Conservation (phyloP, 345 rosid species). For the Theobroma cacao region DNA sequence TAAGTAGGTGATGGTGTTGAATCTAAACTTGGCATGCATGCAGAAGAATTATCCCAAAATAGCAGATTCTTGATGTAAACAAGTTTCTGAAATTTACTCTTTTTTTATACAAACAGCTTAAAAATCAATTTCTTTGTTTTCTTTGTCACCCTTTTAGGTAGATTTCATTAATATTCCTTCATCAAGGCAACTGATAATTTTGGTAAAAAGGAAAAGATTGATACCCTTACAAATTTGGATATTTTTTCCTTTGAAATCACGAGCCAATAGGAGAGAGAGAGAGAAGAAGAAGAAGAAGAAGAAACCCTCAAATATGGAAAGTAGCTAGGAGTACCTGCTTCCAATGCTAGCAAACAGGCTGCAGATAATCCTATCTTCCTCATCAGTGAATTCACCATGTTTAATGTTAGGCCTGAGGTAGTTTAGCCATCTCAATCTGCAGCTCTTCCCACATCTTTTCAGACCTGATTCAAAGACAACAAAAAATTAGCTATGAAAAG, state of each 20-base stretch:
- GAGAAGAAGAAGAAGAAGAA: not conserved
- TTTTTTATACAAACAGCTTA: not conserved
- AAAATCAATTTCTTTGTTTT: not conserved
- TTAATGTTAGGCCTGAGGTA: constrained; percentile 92
- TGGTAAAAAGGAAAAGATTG: not conserved
- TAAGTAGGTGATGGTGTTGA: constrained; percentile 28
- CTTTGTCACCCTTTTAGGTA: constrained; percentile 11
- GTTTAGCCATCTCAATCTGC: constrained; percentile 95
- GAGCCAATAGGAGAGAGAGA: not conserved
- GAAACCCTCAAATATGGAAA: not conserved
- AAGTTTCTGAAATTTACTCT: not conserved
- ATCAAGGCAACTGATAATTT: not conserved
- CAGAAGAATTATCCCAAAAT: constrained; percentile 25
- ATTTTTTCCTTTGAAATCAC: not conserved
- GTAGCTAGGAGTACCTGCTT: constrained; percentile 60
- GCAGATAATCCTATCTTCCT: constrained; percentile 78
- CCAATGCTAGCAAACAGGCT: constrained; percentile 80
- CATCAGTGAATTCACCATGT: constrained; percentile 90
- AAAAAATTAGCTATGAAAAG: constrained; percentile 7
- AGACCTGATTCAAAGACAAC: constrained; percentile 43
- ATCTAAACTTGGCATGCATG: constrained; percentile 37
- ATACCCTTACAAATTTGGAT: not conserved
- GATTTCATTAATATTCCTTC: constrained; percentile 14
- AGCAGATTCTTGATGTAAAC: constrained; percentile 26
- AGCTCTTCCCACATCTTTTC: constrained; percentile 97